Evolutionary conservation across 257 asterid species (phyloP), one percentile per base, ranked within the genome.

Genomic region (Scutellaria barbata): DNA sequence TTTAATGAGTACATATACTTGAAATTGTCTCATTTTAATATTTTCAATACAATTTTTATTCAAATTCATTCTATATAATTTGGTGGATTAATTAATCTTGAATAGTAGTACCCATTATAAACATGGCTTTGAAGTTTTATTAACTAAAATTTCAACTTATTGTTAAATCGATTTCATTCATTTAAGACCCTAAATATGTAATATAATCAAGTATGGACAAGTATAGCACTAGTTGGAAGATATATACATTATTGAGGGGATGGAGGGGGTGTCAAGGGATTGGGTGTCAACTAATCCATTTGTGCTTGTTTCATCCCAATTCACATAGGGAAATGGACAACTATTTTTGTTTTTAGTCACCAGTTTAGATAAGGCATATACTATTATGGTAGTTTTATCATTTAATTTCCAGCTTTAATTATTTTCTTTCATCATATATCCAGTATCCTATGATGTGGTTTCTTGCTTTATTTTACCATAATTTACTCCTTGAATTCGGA

Each of bases 251-350:
- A 73, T 73, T 52, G 72, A 30, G 58, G 75, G 57, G 2, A 17
- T 41, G 10, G 40, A 16, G 18, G 18, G 66, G 53, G 50, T 73
- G 78, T 73, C 72, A 77, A 72, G 48, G 72, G 74, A 69, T 79
- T 64, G 71, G 72, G 80, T 70, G 69, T 68, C 77, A 70, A 70
- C 77, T 70, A 74, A 70, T 70, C 75, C 58, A 74, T 71, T 69
- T 50, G 55, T 63, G 63, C 55, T 60, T 57, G 56, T 53, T 70
- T 50, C 40, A 60, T 67, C 62, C 62, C 68, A 33, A 53, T 45
- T 71, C 73, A 70, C 76, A 63, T 76, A 63, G 80, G 80, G 63
- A 69, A 50, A 52, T 43, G 47, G 22, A 43, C 53, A 10, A 61
- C 68, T 53, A 1, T 48, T 58, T 25, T 72, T 72, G 53, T 64